phyloP scores from a whole-genome alignment of 345 rosid genomes.

The Hypericum androsaemum region DNA sequence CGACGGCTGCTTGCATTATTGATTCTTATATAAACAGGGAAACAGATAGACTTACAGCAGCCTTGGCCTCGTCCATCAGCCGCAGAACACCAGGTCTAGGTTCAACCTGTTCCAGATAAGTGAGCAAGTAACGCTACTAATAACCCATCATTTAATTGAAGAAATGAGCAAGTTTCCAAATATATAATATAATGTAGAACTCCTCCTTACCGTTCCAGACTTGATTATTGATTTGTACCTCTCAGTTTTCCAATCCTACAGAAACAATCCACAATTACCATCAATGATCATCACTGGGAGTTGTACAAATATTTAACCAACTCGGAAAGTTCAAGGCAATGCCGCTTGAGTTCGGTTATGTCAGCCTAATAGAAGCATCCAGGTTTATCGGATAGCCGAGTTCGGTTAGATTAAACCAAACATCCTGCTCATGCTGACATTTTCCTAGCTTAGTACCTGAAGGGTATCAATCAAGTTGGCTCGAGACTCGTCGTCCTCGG shows the following conservation, averaged over 20 bases:
- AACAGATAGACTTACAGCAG: constrained; percentile 49
- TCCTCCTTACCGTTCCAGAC: constrained; percentile 76
- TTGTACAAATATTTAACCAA: neutral
- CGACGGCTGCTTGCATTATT: neutral
- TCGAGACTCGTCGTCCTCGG: constrained; percentile 54
- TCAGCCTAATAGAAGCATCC: no score
- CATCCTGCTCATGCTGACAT: no score
- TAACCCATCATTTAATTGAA: neutral
- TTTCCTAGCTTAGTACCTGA: constrained; percentile 49
- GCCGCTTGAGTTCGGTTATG: no score
- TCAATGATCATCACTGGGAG: neutral
- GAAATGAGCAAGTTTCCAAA: neutral
- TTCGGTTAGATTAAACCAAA: no score
- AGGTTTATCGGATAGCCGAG: no score
- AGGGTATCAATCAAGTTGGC: constrained; percentile 67
- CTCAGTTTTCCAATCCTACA: constrained; percentile 95
- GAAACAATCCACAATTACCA: neutral
- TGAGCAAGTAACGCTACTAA: neutral
- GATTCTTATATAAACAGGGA: neutral
- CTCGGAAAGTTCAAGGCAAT: neutral
- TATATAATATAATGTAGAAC: neutral
- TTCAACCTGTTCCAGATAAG: constrained; percentile 46
- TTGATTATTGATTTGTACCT: constrained; percentile 85
- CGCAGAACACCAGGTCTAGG: constrained; percentile 88
- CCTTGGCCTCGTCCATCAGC: constrained; percentile 89